A percentile compares a stretch with the other conserved stretches of the same genome.
These are phyloP conservation scores for Kwoniella shivajii DNA, from an alignment of 1,284 basidiomycete genomes.

Conservation along the genomic window DNA sequence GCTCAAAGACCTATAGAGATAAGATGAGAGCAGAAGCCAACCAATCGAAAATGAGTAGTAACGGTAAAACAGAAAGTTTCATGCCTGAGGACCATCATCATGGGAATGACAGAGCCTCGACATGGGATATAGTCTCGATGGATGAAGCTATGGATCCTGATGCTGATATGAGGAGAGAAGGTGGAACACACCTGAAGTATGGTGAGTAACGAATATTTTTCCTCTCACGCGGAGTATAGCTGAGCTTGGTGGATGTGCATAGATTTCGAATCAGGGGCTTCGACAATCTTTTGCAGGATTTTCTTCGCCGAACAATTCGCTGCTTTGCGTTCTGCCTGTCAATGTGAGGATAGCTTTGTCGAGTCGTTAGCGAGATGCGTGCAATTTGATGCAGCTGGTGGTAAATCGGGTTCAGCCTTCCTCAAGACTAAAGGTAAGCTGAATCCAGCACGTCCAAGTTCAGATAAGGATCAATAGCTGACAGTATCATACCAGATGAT, in stretches of 20 bases:
- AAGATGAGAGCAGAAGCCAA: slow-evolving; percentile 70
- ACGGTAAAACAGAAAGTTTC: slow-evolving; percentile 53
- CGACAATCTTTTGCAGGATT: slow-evolving; percentile 93
- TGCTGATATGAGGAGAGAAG: slow-evolving; percentile 36
- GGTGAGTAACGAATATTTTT: slow-evolving; percentile 36
- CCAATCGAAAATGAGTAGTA: slow-evolving; percentile 57
- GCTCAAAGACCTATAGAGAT: slow-evolving; percentile 86
- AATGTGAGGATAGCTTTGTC: slow-evolving; percentile 89
- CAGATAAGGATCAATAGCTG: no score
- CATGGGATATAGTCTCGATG: slow-evolving; percentile 80
- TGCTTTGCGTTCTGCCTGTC: slow-evolving; percentile 85
- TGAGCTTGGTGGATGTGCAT: slow-evolving; percentile 3
- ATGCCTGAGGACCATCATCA: slow-evolving; percentile 34
- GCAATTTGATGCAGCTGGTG: slow-evolving; percentile 94
- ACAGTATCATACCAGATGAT: slow-evolving; percentile 68
- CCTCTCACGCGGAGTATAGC: not conserved
- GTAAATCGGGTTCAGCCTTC: slow-evolving; percentile 96
- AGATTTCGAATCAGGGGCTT: slow-evolving; percentile 88
- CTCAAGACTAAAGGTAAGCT: slow-evolving; percentile 83
- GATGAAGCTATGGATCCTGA: slow-evolving; percentile 52
- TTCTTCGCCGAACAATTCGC: slow-evolving; percentile 98
- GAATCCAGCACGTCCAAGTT: not conserved
- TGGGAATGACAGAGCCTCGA: slow-evolving; percentile 58
- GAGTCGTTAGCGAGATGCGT: slow-evolving; percentile 91
- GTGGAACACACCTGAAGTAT: slow-evolving; percentile 53